Evolutionary conservation across 345 rosid species (phyloP), one percentile per base, ranked within the genome.

Genomic region (Aethionema arabicum): DNA sequence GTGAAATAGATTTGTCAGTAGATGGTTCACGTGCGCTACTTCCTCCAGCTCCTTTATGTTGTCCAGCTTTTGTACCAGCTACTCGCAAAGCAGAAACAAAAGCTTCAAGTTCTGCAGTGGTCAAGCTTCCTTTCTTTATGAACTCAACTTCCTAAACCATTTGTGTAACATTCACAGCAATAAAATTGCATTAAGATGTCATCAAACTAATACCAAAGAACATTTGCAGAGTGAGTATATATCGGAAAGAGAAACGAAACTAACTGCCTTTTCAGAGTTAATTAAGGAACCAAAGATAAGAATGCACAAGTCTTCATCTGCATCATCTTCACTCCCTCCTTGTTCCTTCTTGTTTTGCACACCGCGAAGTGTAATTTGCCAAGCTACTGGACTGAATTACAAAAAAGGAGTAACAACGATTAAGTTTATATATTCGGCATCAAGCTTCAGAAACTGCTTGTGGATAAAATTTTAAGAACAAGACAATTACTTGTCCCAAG

Each of bases 131-230:
- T 12, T 69, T 66, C 76, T 90, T 93, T 52, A 90, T 76, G 65
- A 90, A 90, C 78, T 87, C 97, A 72, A 90, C 84, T 85, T 93
- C 98, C 96, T 92, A 76, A 52, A 69, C 65, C 29, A 37, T 11
- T 49, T 49, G 2, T 41, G 27, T 1, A 33, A n/a, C 32, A 39
- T 47, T 7, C 44, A 40, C 0, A 8, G 10, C 10, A 6, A 40
- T 40, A 21, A 40, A 40, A 40, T 40, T n/a, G n/a, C 39, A 3
- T 47, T 46, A 57, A 56, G 50, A 59, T 33, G 56, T 36, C 11
- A 33, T 57, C 10, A 21, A 31, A 32, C 2, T 7, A 9, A 21
- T 8, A 10, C 38, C 12, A 29, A 68, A 53, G 8, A 54, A 10
- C 32, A 61, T 29, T 11, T 35, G 33, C 44, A 16, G 12, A 48